Conservation (phyloP, 352 stramenopile species). For the Hyaloperonospora brassicae region DNA sequence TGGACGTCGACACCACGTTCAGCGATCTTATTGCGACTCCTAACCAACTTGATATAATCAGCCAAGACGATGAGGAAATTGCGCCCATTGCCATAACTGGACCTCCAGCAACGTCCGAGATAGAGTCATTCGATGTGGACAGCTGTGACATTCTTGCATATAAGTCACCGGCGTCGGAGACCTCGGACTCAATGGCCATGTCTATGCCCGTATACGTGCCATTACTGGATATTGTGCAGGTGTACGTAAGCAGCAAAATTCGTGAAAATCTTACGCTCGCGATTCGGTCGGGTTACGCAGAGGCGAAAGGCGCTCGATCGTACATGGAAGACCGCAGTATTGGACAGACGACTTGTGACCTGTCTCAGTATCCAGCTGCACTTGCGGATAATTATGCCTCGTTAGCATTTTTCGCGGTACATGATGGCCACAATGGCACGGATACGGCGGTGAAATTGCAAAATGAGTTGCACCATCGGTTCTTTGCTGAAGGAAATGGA, state of each 20-base stretch:
- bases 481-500: conserved; percentile 44
- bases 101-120: conserved; percentile 20
- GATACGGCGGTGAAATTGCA: conserved; percentile 72
- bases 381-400: conserved; percentile 36
- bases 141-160: conserved; percentile 18
- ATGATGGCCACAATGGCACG: conserved; percentile 84
- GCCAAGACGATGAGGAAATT: conserved; percentile 62
- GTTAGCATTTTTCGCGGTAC: conserved; percentile 78
- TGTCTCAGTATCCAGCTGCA: conserved; percentile 33
- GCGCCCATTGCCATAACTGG: conserved; percentile 31
- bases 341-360: conserved; percentile 39
- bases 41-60: conserved; percentile 44
- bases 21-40: conserved; percentile 69
- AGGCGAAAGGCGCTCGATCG: conserved; percentile 74
- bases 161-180: conserved; percentile 19
- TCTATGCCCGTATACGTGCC: conserved; percentile 12
- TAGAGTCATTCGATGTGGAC: conserved; percentile 24
- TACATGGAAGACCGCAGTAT: conserved; percentile 85
- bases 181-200: conserved; percentile 17
- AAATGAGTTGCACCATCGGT: conserved; percentile 67
- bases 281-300: conserved; percentile 73
- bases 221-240: conserved; percentile 53
- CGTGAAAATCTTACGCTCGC: conserved; percentile 66
- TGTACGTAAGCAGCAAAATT: conserved; percentile 85
- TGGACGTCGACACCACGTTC: conserved; percentile 84